phyloP scores from a whole-genome alignment of 2,329 filamentous ascomycete genomes.

The Neurospora sp. region DNA sequence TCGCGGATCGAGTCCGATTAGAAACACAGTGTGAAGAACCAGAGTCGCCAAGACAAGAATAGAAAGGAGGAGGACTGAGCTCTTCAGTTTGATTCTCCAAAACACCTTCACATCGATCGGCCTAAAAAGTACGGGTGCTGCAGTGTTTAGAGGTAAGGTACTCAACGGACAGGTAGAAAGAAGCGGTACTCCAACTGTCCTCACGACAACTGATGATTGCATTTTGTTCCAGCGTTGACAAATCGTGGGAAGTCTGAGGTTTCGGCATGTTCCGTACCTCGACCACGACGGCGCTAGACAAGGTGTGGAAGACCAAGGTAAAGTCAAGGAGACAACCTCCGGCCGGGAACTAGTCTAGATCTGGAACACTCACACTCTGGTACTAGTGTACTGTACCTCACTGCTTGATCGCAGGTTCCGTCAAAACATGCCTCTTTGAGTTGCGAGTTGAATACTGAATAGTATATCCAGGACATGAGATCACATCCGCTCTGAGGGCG shows the following conservation, averaged over 20 bases:
- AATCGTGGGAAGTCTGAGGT: background rate
- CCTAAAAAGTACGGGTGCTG: background rate
- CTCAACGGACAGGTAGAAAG: background rate
- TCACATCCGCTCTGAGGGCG: background rate
- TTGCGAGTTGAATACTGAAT: background rate
- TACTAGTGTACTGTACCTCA: background rate
- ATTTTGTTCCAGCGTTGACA: background rate
- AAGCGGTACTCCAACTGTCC: background rate
- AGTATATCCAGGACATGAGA: background rate
- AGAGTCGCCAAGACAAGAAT: background rate
- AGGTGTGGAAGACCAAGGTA: background rate
- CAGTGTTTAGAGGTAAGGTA: background rate
- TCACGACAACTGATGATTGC: background rate
- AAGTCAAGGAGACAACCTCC: background rate
- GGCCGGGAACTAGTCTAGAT: background rate
- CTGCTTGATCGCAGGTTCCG: background rate
- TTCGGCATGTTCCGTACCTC: background rate
- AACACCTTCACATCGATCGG: background rate
- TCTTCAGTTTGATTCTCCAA: background rate
- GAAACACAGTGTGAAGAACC: background rate
- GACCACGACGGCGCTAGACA: background rate
- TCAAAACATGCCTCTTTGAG: background rate
- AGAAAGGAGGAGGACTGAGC: background rate
- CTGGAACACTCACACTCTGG: background rate
- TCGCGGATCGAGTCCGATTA: background rate